Conservation (phyloP, 2,329 filamentous ascomycete genomes). For the Botrytis fabae region DNA sequence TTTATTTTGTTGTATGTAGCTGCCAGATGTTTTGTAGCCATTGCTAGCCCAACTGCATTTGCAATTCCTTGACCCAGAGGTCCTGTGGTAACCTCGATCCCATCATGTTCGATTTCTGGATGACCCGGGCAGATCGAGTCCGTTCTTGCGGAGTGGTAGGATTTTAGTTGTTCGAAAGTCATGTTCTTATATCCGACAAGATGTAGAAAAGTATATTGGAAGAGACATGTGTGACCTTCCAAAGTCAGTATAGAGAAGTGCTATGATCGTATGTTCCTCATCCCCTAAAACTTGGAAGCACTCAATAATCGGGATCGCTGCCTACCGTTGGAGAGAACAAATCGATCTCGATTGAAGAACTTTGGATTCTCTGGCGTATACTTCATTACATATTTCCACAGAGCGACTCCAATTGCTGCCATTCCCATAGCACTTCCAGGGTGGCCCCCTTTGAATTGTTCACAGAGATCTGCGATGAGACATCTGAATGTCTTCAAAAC, state of each 20-base stretch:
- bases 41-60: slow-evolving; percentile 53
- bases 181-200: slow-evolving; percentile 48
- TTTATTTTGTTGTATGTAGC: slow-evolving; percentile 49
- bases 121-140: slow-evolving; percentile 46
- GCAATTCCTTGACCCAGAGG: slow-evolving; percentile 53
- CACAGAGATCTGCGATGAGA: slow-evolving; percentile 66
- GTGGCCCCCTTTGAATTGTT: slow-evolving; percentile 70
- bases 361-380: slow-evolving; percentile 44
- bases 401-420: slow-evolving; percentile 51
- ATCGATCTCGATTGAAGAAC: slow-evolving; percentile 48
- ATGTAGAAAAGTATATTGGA: slow-evolving; percentile 49
- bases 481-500: background rate
- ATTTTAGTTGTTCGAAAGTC: slow-evolving; percentile 50
- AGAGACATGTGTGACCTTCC: slow-evolving; percentile 47
- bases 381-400: slow-evolving; percentile 47
- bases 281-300: background rate
- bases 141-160: slow-evolving; percentile 45
- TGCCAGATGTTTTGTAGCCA: slow-evolving; percentile 50
- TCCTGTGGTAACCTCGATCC: slow-evolving; percentile 53
- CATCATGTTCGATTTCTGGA: slow-evolving; percentile 52
- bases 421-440: slow-evolving; percentile 60
- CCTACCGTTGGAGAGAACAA: slow-evolving; percentile 47
- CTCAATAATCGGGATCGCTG: background rate
- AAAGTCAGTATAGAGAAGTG: slow-evolving; percentile 10
- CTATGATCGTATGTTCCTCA: no score